Evolutionary conservation across 2,329 filamentous ascomycete genomes (phyloP).

Genomic region (Phoma herbarum): DNA sequence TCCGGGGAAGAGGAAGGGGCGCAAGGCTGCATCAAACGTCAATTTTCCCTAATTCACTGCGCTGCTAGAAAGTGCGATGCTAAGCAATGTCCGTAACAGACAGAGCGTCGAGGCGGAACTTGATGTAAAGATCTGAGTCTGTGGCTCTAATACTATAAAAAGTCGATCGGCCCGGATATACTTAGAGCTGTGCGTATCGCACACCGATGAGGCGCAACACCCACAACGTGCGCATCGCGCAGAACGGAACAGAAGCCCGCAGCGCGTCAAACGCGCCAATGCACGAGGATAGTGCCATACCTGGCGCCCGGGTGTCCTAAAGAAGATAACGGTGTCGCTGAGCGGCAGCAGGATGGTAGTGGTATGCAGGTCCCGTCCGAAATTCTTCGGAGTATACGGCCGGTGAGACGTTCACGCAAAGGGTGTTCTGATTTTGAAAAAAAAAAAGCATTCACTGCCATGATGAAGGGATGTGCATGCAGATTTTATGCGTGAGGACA

Average conservation of each 20-base stretch:
- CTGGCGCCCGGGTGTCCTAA: neutral
- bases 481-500: slow-evolving; percentile 4
- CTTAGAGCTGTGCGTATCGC: neutral
- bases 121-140: no score
- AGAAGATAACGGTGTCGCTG: slow-evolving; percentile 1
- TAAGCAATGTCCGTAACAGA: neutral
- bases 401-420: slow-evolving; percentile 6
- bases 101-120: no score
- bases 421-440: slow-evolving; percentile 18
- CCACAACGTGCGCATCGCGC: neutral
- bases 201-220: neutral
- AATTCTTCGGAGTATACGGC: neutral
- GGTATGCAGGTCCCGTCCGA: slow-evolving; percentile 8
- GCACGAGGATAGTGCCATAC: neutral
- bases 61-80: neutral
- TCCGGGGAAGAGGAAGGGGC: neutral
- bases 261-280: slow-evolving; percentile 15
- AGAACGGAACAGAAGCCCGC: neutral
- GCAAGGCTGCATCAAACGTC: neutral
- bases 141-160: neutral
- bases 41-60: neutral
- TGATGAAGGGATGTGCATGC: neutral
- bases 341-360: neutral
- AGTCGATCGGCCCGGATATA: neutral
- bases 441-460: slow-evolving; percentile 11